Conservation (phyloP, 1,139 yeast species). For the Magnusiomyces fungicola region DNA sequence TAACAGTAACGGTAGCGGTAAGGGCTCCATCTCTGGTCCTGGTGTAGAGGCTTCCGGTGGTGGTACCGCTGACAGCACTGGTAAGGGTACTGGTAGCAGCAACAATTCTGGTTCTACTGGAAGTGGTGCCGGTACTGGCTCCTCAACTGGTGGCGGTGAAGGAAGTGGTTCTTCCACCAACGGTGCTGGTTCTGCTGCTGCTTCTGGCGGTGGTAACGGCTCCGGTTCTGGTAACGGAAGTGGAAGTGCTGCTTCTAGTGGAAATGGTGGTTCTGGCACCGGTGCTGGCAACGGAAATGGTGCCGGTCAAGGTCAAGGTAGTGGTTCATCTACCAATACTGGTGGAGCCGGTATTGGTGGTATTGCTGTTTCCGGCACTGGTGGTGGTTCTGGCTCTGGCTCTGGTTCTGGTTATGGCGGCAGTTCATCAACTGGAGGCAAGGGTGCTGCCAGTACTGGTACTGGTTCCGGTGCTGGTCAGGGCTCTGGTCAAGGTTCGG, state of each 20-base stretch:
- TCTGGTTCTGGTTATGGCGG: neutral
- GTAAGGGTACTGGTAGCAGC: neutral
- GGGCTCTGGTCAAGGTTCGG: slow-evolving; percentile 2
- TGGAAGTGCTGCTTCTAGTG: neutral
- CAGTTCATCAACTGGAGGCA: slow-evolving; percentile 2
- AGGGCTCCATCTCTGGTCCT: neutral
- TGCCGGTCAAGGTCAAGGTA: neutral
- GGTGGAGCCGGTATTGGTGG: neutral
- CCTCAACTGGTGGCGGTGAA: neutral
- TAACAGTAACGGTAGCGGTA: neutral
- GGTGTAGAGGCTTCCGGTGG: neutral
- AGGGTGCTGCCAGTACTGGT: neutral
- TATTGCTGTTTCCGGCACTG: neutral
- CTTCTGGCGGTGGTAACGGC: neutral
- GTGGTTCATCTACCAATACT: neutral
- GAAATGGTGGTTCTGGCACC: neutral
- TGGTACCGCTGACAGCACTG: neutral
- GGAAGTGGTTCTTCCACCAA: neutral
- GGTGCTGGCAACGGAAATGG: neutral
- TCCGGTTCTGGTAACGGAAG: neutral
- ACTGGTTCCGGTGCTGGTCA: neutral
- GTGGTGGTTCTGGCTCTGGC: neutral
- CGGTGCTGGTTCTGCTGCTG: neutral
- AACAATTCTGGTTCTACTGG: neutral
- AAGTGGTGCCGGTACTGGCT: neutral